Evolutionary conservation across 768 basidiomycete genomes (phyloP), one percentile per base, ranked within the genome.

Genomic region (Hericium rajendrae): DNA sequence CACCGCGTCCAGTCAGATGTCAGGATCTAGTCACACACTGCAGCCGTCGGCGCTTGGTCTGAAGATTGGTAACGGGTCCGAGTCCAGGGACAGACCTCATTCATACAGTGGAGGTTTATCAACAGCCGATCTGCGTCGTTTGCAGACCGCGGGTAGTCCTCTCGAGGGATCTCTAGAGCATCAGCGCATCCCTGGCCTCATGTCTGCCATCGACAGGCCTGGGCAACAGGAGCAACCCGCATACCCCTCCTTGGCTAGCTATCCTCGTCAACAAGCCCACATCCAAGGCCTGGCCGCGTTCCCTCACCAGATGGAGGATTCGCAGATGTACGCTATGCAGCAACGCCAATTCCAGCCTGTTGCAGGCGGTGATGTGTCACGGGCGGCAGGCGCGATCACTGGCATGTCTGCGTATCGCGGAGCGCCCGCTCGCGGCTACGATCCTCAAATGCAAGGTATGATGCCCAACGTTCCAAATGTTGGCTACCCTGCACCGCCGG

Each of bases 71-170:
- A 71, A 76, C 48, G 62, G 75, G 55, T 71, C 71, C 55, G 86
- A 89, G 66, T 73, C 81, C 51, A 85, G 86, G 68, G 88, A 88
- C 67, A 80, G 88, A 55, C 88, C 88, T 15, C 88, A 86, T 67
- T 90, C 88, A 0, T 90, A 88, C 68, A 89, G 85, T 59, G 88
- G 88, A 46, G 86, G 85, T 28, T 72, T 90, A 50, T 87, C 88
- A 6, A 77, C 72, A 51, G 84, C 86, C 50, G 88, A 91, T 62
- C 74, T 90, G 56, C 82, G 83, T 62, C 85, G 87, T 64, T 73
- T 91, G 56, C 85, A 87, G 68, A 85, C 87, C 65, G 82, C 76
- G 28, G 64, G 65, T 40, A 71, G 70, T 60, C 69, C 69, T 13
- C 65, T 63, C 20, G 63, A 63, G 38, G 54, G 49, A 8, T 15